Evolutionary conservation across 2,329 filamentous ascomycete species (phyloP), one percentile per base, ranked within the genome.

Genomic region (Orbilia javanica): DNA sequence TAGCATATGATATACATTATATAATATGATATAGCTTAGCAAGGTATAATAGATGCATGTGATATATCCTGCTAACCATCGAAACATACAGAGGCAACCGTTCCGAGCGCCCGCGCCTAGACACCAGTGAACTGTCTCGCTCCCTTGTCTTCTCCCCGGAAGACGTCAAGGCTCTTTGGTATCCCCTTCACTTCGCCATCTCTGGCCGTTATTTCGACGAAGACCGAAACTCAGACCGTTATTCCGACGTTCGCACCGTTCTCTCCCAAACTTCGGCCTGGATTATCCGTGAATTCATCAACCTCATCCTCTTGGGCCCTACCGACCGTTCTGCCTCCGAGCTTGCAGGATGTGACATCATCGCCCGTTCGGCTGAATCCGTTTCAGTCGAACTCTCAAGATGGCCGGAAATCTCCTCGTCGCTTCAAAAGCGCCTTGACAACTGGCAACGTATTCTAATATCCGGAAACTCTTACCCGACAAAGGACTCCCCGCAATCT

Each of bases 341-440:
- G 27, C 73, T 77, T 25, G 73, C 73, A 3, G 73, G 73, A 15
- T 70, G 65, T 22, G 73, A 77, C 60, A 77, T 77, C 52, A 77
- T 77, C 27, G 36, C 48, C 39, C 57, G 73, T 5, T 77, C 73
- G 20, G 73, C 73, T 20, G 73, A 77, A 50, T 60, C 73, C 31
- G 73, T 71, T 4, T 62, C 8, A 11, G 66, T 70, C 20, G 73
- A 77, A 42, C 50, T 77, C 1, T 62, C 73, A 5, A 29, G 73
- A 11, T 77, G 73, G 73, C 73, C 73, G 15, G 73, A 77, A 60
- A 77, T 77, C 66, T 77, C 73, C n/a, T 77, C 73, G 10, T 77
- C 73, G 8, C 73, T 77, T 15, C 73, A 77, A 42, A 77, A 77
- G 52, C 73, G 73, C 22, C 42, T 77, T 20, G 73, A 77, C 50